Evolutionary conservation across 768 basidiomycete species (phyloP), one percentile per base, ranked within the genome.

Genomic region (Suillus tomentosus): DNA sequence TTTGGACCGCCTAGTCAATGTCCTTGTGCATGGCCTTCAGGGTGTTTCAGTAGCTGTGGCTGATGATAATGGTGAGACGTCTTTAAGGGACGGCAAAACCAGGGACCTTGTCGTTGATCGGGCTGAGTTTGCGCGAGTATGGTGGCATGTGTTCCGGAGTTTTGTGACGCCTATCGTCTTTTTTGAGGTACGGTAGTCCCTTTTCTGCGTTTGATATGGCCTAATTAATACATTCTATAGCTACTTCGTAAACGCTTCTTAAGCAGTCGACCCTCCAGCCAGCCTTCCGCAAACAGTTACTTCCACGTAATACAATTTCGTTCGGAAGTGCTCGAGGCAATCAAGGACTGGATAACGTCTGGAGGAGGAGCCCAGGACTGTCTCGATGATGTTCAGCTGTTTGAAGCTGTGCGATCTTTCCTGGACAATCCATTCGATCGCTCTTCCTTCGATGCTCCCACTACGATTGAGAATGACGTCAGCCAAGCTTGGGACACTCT

Each of bases 41-140:
- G 87, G 87, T 39, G 86, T 94, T 5, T 88, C 89, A 0, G 91
- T 93, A 0, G 88, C 90, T 0, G 89, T 92, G 5, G 86, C 93
- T 0, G 92, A 95, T 67, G 92, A 94, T 71, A 94, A 92, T 68
- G 93, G 93, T 0, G 91, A 94, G 74, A 92, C 90, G 79, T 87
- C 91, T 0, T 74, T 94, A 50, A 79, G 86, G 24, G 90, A 91
- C 67, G 87, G 87, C 2, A 90, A 86, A 78, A 90, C 89, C 0
- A 80, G 91, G 40, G 87, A 91, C 56, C 77, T 94, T 50, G 79
- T 86, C 31, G 83, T 94, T 15, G 92, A 94, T 76, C 83, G 86
- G 53, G 78, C 71, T 2, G 92, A 94, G 70, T 94, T 91, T 76
- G 81, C 87, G 2, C 81, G 80, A 51, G 84, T 92, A 3, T 95